phyloP scores from a whole-genome alignment of 495 filamentous ascomycete genomes.

The Penicillium salamii region DNA sequence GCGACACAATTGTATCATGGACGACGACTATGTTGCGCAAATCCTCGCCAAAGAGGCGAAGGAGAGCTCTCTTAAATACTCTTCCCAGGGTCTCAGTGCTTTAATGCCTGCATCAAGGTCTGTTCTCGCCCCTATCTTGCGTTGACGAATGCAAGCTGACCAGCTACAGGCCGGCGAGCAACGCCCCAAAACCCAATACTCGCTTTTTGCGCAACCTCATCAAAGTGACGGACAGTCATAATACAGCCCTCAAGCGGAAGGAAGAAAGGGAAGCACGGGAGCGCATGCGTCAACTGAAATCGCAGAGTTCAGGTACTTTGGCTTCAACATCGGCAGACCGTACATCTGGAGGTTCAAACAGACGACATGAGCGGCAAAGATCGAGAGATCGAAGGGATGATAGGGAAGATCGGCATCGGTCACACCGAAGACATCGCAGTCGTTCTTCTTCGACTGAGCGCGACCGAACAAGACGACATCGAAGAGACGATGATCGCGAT shows the following conservation, averaged over 20 bases:
- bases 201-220: slow-evolving; percentile 87
- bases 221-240: slow-evolving; percentile 83
- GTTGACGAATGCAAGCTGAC: slow-evolving; percentile 3
- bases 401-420: slow-evolving; percentile 13
- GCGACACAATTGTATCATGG: slow-evolving; percentile 38
- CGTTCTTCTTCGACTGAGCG: slow-evolving; percentile 27
- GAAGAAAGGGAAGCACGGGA: slow-evolving; percentile 67
- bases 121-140: slow-evolving; percentile 9
- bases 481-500: slow-evolving; percentile 22
- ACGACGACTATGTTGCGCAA: slow-evolving; percentile 73
- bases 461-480: slow-evolving; percentile 30
- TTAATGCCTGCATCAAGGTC: slow-evolving; percentile 65
- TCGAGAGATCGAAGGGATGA: slow-evolving; percentile 15
- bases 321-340: slow-evolving; percentile 23
- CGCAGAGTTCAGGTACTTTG: slow-evolving; percentile 20
- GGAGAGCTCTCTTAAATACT: slow-evolving; percentile 67
- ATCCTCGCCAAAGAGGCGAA: slow-evolving; percentile 72
- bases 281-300: slow-evolving; percentile 50
- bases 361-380: slow-evolving; percentile 16
- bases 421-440: slow-evolving; percentile 30
- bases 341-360: slow-evolving; percentile 19
- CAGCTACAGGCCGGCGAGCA: slow-evolving; percentile 46
- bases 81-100: slow-evolving; percentile 66
- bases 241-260: slow-evolving; percentile 78
- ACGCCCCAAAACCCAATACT: slow-evolving; percentile 86